Conservation (phyloP, 257 asterid genomes). For the Handroanthus guayacan region DNA sequence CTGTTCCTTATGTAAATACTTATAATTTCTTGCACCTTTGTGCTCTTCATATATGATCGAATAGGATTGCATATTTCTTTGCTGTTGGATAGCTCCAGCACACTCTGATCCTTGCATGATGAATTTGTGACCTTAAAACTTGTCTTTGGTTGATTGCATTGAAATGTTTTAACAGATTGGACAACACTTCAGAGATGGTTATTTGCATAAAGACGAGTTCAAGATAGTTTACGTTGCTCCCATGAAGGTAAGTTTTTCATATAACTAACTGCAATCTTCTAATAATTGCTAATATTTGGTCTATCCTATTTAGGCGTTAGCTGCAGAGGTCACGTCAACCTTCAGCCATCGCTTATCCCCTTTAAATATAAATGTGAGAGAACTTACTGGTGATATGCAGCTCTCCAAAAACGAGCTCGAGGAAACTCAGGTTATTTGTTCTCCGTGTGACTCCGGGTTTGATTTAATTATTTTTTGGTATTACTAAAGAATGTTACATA, state of each 20-base stretch:
- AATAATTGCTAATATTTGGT: slow-evolving; percentile 31
- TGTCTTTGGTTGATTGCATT: slow-evolving; percentile 21
- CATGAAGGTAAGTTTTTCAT: slow-evolving; percentile 74
- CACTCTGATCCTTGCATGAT: slow-evolving; percentile 31
- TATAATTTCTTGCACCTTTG: slow-evolving; percentile 24
- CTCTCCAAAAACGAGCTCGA: slow-evolving; percentile 89
- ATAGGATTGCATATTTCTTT: slow-evolving; percentile 1
- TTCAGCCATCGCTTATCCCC: slow-evolving; percentile 92
- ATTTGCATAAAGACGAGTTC: slow-evolving; percentile 94
- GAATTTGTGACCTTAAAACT: slow-evolving; percentile 25
- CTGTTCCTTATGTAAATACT: slow-evolving; percentile 4
- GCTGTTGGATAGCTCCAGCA: slow-evolving; percentile 23
- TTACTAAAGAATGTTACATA: slow-evolving; percentile 14
- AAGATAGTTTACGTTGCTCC: slow-evolving; percentile 99
- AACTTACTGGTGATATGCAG: slow-evolving; percentile 99
- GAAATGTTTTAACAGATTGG: slow-evolving; percentile 61
- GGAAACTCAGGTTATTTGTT: slow-evolving; percentile 82
- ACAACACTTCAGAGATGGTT: slow-evolving; percentile 93
- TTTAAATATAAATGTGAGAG: slow-evolving; percentile 82
- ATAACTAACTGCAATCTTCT: slow-evolving; percentile 19
- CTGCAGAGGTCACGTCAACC: slow-evolving; percentile 97
- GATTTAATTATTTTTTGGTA: slow-evolving; percentile 16
- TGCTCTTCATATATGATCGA: background rate
- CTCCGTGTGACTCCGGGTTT: slow-evolving; percentile 29
- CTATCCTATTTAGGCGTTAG: slow-evolving; percentile 72